Evolutionary conservation across 495 filamentous ascomycete species (phyloP).

Genomic region (Penicillium cataractarum): DNA sequence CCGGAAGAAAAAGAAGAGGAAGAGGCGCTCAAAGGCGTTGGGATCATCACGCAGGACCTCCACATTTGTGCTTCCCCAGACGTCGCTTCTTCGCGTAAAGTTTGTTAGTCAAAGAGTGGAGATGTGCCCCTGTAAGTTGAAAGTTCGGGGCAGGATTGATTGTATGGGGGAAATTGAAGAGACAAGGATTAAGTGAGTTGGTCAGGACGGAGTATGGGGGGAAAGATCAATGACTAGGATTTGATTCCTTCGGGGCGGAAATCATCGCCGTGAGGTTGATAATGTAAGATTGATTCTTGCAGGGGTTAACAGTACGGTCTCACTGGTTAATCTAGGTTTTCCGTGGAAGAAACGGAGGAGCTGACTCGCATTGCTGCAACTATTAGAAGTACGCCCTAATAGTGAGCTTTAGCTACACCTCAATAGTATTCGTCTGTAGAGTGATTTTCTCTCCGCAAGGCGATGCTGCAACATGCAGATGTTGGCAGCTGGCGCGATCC

Average conservation of each 20-base stretch:
- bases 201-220: not conserved
- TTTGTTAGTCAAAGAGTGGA: slow-evolving; percentile 8
- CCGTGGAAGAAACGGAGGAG: not conserved
- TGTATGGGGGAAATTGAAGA: slow-evolving; percentile 1
- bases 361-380: not conserved
- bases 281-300: not conserved
- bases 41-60: slow-evolving; percentile 18
- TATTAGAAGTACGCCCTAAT: not conserved
- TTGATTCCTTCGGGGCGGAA: not conserved
- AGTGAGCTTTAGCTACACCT: not conserved
- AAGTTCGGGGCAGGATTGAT: not conserved
- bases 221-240: not conserved
- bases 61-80: slow-evolving; percentile 23
- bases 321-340: not conserved
- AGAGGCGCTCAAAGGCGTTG: slow-evolving; percentile 18
- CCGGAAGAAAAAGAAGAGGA: slow-evolving; percentile 4
- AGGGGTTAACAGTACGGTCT: not conserved
- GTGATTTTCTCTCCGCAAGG: slow-evolving; percentile 2
- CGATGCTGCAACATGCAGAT: not conserved
- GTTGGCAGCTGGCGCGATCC: slow-evolving; percentile 11
- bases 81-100: not conserved
- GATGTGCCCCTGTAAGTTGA: not conserved
- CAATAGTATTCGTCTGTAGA: not conserved
- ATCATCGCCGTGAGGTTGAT: not conserved
- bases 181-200: not conserved